Evolutionary conservation across 306 rosid species (phyloP).

Genomic region (Castanospermum australe): DNA sequence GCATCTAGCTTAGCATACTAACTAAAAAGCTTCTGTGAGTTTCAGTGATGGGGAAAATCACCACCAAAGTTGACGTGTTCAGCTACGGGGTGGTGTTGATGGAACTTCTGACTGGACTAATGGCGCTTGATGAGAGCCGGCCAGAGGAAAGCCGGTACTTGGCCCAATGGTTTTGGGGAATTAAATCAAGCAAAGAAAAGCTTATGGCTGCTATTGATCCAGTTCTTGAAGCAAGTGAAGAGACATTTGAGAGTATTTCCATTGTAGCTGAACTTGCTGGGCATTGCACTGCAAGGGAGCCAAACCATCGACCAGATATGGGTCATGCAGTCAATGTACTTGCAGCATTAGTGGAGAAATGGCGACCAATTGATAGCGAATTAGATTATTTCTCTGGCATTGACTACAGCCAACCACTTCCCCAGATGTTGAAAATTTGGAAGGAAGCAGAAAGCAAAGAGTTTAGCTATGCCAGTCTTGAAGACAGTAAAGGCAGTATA

Average conservation of each 20-base stretch:
- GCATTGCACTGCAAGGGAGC: conserved; percentile 80
- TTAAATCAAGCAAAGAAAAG: conserved; percentile 57
- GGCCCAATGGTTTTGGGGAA: conserved; percentile 80
- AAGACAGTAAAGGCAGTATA: conserved; percentile 65
- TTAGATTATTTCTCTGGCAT: conserved; percentile 43
- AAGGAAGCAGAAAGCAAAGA: conserved; percentile 59
- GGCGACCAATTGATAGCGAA: conserved; percentile 64
- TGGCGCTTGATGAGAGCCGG: conserved; percentile 73
- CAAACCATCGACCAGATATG: conserved; percentile 81
- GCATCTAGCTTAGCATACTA: neutral
- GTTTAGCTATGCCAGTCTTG: conserved; percentile 41
- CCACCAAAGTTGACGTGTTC: conserved; percentile 81
- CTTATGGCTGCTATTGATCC: conserved; percentile 71
- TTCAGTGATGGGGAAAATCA: conserved; percentile 91
- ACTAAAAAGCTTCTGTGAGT: conserved; percentile 1
- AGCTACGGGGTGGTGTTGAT: conserved; percentile 80
- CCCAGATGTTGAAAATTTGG: conserved; percentile 74
- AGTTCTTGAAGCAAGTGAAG: conserved; percentile 42
- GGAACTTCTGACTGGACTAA: conserved; percentile 77
- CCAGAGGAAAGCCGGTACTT: conserved; percentile 82
- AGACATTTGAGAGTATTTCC: conserved; percentile 50
- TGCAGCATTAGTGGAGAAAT: conserved; percentile 56
- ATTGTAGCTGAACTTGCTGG: conserved; percentile 75
- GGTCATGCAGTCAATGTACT: conserved; percentile 73
- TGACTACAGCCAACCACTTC: conserved; percentile 58